A percentile compares a stretch with the other conserved stretches of the same genome.
These are phyloP conservation scores for Avena eriantha DNA, from an alignment of 176 grass and related monocot species.

Conservation along the genomic window DNA sequence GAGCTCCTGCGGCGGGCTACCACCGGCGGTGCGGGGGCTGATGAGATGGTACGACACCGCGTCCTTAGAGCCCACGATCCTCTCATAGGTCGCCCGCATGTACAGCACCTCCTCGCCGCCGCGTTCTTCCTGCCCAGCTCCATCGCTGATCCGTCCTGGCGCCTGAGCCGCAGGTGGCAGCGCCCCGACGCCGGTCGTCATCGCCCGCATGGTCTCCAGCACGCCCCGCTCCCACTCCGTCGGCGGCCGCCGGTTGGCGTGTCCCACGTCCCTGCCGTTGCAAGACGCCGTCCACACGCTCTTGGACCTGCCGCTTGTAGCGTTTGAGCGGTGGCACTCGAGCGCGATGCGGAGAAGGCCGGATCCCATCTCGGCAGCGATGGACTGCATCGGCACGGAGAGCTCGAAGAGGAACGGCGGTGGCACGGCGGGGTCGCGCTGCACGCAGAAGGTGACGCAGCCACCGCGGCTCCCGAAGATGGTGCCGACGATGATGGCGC, in stretches of 20 bases:
- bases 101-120: constrained; percentile 47
- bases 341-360: constrained; percentile 63
- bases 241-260: constrained; percentile 43
- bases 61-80: constrained; percentile 58
- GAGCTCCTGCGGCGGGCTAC: constrained; percentile 61
- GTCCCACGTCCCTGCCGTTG: constrained; percentile 56
- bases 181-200: constrained; percentile 51
- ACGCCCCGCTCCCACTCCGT: constrained; percentile 46
- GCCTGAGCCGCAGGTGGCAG: constrained; percentile 17
- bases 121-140: neutral
- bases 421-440: constrained; percentile 55
- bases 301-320: neutral
- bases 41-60: constrained; percentile 69
- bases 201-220: constrained; percentile 54
- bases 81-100: constrained; percentile 64
- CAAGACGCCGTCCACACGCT: constrained; percentile 55
- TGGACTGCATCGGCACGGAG: constrained; percentile 52
- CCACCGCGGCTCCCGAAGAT: constrained; percentile 58
- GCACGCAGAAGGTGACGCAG: constrained; percentile 65
- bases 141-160: neutral
- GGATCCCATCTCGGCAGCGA: constrained; percentile 53
- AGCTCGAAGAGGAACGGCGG: constrained; percentile 72
- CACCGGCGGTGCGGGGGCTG: constrained; percentile 22
- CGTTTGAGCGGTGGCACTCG: constrained; percentile 51
- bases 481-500: constrained; percentile 61